Conservation (phyloP, 2,329 filamentous ascomycete genomes). For the Fusarium domesticum region DNA sequence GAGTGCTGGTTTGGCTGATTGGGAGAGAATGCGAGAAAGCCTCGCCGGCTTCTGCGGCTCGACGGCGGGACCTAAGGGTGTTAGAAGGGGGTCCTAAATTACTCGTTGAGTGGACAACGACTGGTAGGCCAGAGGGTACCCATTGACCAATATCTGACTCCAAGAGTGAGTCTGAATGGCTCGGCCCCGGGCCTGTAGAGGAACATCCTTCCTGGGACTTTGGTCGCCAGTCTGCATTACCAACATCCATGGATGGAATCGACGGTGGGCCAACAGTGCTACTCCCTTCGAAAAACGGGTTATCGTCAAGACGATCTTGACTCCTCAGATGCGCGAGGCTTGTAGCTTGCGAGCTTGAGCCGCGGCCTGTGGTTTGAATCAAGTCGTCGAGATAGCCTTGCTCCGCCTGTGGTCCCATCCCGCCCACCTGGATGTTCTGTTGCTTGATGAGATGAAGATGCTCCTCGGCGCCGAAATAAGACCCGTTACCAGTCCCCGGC, state of each 20-base stretch:
- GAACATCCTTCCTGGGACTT: constrained; percentile 4
- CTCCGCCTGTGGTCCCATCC: background rate
- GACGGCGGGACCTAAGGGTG: constrained; percentile 5
- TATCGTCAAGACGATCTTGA: constrained; percentile 11
- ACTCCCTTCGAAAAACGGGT: constrained; percentile 16
- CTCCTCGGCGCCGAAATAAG: constrained; percentile 4
- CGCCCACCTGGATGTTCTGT: constrained; percentile 1
- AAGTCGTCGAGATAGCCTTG: background rate
- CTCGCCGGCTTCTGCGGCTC: constrained; percentile 11
- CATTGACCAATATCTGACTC: constrained; percentile 15
- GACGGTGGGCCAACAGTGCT: constrained; percentile 8
- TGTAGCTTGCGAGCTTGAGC: background rate
- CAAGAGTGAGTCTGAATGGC: constrained; percentile 14
- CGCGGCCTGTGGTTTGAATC: constrained; percentile 1
- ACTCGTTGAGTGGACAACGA: constrained; percentile 16
- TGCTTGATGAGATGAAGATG: constrained; percentile 2
- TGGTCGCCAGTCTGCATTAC: constrained; percentile 13
- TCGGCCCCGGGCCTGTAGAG: constrained; percentile 1
- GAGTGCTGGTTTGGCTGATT: constrained; percentile 15
- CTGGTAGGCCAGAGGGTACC: constrained; percentile 11
- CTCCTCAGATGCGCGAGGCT: background rate
- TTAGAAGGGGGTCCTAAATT: constrained; percentile 7
- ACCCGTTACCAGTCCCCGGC: background rate
- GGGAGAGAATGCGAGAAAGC: constrained; percentile 13
- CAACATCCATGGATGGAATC: constrained; percentile 10